These are phyloP conservation scores for Phytophthora rubi DNA, from an alignment of 352 stramenopile species.

Conservation along the genomic window DNA sequence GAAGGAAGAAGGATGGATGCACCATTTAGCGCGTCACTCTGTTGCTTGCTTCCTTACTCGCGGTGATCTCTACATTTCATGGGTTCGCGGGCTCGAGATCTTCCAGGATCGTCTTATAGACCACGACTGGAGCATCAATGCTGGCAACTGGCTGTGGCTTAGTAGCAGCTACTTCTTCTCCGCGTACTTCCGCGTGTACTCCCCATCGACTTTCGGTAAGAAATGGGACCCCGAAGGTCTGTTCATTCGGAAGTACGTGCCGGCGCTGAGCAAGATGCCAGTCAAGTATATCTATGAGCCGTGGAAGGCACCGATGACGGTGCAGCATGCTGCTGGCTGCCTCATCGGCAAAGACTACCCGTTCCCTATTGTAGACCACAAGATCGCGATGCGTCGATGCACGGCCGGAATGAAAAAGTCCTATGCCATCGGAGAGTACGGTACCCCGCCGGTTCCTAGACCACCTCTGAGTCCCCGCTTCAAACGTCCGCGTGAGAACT, in stretches of 20 bases:
- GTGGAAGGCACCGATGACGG: conserved; percentile 93
- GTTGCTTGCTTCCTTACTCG: conserved; percentile 98
- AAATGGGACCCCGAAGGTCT: conserved; percentile 95
- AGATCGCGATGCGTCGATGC: conserved; percentile 87
- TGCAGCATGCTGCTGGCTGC: conserved; percentile 87
- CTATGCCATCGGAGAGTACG: conserved; percentile 68
- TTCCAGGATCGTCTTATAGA: conserved; percentile 96
- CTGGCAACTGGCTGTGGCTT: conserved; percentile 98
- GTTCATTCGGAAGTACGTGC: conserved; percentile 95
- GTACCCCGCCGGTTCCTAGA: conserved; percentile 23
- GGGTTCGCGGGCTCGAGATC: conserved; percentile 92
- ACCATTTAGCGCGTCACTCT: conserved; percentile 92
- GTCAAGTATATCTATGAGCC: conserved; percentile 98
- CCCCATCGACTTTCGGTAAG: conserved; percentile 93
- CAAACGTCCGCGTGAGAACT: conserved; percentile 48
- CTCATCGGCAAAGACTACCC: conserved; percentile 95
- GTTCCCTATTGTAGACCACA: conserved; percentile 95
- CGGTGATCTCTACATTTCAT: conserved; percentile 97
- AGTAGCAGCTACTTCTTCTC: conserved; percentile 96
- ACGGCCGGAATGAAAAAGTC: conserved; percentile 93
- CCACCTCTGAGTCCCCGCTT: conserved; percentile 29
- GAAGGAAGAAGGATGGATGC: conserved; percentile 90
- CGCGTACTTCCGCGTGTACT: conserved; percentile 98
- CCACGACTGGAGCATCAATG: conserved; percentile 97
- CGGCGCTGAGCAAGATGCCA: conserved; percentile 90